Evolutionary conservation across 148 eudicot genomes (phyloP), one percentile per base, ranked within the genome.

Genomic region (Vaccinium myrtillus): DNA sequence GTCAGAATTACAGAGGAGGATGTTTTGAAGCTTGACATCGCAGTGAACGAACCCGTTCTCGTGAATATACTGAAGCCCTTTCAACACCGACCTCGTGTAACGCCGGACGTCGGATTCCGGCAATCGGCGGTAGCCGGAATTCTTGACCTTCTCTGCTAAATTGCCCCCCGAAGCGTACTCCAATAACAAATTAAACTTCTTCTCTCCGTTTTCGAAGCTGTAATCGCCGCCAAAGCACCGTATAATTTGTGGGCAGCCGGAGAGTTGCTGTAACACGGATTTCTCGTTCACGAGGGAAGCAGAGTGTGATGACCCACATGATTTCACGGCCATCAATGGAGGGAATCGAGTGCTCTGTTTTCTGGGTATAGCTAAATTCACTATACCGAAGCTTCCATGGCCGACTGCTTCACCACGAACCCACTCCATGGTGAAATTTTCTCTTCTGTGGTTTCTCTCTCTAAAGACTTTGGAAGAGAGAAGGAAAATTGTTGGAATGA

Each of bases 371-470:
- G 94, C 97, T 53, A 94, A 79, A 82, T 78, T 92, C 0, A 96
- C 98, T 3, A 90, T 89, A 0, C 92, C 99, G 69, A 94, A 96
- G 87, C 97, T 96, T 59, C 99, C 99, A 61, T 87, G 92, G 5
- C 99, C 99, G 23, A 96, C 77, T 18, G 71, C 80, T 11, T 85
- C 86, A n/a, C 98, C 98, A 27, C 98, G 90, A 75, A 93, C 79
- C 95, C 95, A 96, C 90, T 93, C 94, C 98, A 95, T 95, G 18
- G 82, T 5, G 65, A 49, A 43, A n/a, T 69, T 51, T 39, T 78
- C 8, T 9, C 7, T 6, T 78, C 7, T 5, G 2, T 7, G 12
- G 2, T 16, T 25, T 32, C 27, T 58, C 21, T 76, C 4, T 53
- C 75, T 46, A 21, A 19, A 27, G 46, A 69, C 1, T 69, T 27